Evolutionary conservation across 495 filamentous ascomycete genomes (phyloP).

Genomic region (Hypomontagnella submonticulosa): DNA sequence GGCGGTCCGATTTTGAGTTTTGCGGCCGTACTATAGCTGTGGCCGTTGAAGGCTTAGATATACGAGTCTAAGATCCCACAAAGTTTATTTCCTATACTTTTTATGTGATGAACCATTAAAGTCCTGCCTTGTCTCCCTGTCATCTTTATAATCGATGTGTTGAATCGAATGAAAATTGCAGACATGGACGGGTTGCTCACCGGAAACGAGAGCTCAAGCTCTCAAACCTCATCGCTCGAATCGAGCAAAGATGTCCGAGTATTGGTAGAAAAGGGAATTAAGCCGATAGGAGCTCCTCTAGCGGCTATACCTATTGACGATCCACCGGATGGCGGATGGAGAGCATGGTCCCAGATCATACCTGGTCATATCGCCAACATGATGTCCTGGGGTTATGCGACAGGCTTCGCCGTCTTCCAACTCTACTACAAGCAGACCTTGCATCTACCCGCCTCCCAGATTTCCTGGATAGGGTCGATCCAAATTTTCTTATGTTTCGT

Average conservation of each 20-base stretch:
- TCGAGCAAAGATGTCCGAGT: neutral
- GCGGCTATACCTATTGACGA: slow-evolving; percentile 11
- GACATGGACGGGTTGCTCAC: neutral
- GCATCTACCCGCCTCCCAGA: slow-evolving; percentile 48
- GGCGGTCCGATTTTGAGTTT: slow-evolving; percentile 20
- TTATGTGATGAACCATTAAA: neutral
- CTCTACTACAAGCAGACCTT: slow-evolving; percentile 56
- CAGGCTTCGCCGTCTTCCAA: slow-evolving; percentile 57
- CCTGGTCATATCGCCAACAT: slow-evolving; percentile 53
- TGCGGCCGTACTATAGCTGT: neutral
- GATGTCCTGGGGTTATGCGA: slow-evolving; percentile 56
- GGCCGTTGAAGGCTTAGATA: neutral
- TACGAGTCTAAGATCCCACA: neutral
- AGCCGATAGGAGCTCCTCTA: neutral
- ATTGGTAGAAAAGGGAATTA: neutral
- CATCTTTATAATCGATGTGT: neutral
- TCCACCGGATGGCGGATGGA: slow-evolving; percentile 52
- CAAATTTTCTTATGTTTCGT: slow-evolving; percentile 57
- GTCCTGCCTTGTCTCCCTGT: neutral
- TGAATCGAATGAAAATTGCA: neutral
- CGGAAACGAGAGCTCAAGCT: neutral
- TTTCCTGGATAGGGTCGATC: slow-evolving; percentile 58
- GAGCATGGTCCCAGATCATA: slow-evolving; percentile 55
- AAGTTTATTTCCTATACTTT: neutral
- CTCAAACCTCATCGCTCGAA: neutral